Evolutionary conservation across 345 rosid species (phyloP).

Genomic region (Euclidium syriacum): DNA sequence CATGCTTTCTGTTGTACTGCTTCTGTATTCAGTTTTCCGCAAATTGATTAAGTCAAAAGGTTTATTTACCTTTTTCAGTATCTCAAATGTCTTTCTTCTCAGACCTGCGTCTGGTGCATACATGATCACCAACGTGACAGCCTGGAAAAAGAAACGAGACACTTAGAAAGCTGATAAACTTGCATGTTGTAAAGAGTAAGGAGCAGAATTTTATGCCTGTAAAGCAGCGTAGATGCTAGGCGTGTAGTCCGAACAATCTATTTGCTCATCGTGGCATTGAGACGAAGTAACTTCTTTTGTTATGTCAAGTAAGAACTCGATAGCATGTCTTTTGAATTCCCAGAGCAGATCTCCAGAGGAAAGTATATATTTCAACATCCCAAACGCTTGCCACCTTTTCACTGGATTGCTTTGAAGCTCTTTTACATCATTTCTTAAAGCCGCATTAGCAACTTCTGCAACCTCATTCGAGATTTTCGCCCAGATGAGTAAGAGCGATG

Average conservation of each 20-base stretch:
- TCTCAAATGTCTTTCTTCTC: slow-evolving; percentile 69
- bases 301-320: slow-evolving; percentile 63
- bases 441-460: slow-evolving; percentile 44
- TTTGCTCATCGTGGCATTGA: slow-evolving; percentile 29
- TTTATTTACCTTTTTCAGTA: slow-evolving; percentile 54
- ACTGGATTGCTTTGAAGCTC: slow-evolving; percentile 53
- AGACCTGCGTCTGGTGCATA: slow-evolving; percentile 46
- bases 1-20: background rate
- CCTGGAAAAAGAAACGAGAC: slow-evolving; percentile 39
- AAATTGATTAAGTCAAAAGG: slow-evolving; percentile 3
- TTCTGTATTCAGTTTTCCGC: background rate
- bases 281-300: slow-evolving; percentile 36
- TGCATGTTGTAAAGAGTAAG: slow-evolving; percentile 7
- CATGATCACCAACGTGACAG: slow-evolving; percentile 46
- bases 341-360: slow-evolving; percentile 51
- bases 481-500: slow-evolving; percentile 65
- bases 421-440: slow-evolving; percentile 36
- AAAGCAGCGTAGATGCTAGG: slow-evolving; percentile 58
- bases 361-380: slow-evolving; percentile 64
- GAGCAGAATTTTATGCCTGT: slow-evolving; percentile 46
- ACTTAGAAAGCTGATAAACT: slow-evolving; percentile 4
- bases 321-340: slow-evolving; percentile 61
- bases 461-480: slow-evolving; percentile 43
- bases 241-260: slow-evolving; percentile 48
- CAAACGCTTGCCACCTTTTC: slow-evolving; percentile 75